Conservation (phyloP, 371 early-diverging fungal genomes). For the Nosema muscidifuracis region DNA sequence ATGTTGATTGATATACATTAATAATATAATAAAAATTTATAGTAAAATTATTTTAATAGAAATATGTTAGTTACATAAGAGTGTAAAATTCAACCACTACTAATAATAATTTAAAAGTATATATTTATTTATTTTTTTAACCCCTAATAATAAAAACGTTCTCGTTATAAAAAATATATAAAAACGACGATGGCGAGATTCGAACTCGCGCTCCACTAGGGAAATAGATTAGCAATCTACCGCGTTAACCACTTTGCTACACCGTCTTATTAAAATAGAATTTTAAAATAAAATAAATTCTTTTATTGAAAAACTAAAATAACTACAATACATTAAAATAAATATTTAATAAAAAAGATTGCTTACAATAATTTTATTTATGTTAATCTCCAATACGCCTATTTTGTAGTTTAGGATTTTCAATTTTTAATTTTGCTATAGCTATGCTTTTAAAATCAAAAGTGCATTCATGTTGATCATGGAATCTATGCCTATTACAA, state of each 20-base stretch:
- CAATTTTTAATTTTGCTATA: conserved; percentile 49
- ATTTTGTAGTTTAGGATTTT: conserved; percentile 60
- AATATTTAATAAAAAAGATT: neutral
- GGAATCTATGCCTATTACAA: conserved; percentile 61
- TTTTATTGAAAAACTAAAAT: too few species aligned
- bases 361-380: neutral
- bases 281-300: neutral
- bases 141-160: too few species aligned
- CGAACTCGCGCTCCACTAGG: conserved; percentile 72
- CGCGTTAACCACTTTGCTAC: conserved; percentile 78
- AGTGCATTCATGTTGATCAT: conserved; percentile 63
- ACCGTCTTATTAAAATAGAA: conserved; percentile 50
- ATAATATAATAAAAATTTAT: too few species aligned
- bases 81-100: too few species aligned
- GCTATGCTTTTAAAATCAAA: conserved; percentile 60
- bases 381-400: conserved; percentile 45
- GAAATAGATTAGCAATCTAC: conserved; percentile 72
- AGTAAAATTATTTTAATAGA: too few species aligned
- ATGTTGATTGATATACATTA: too few species aligned
- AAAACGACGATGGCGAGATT: conserved; percentile 69
- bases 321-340: too few species aligned
- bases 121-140: too few species aligned
- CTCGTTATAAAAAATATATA: conserved; percentile 7
- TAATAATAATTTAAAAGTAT: too few species aligned
- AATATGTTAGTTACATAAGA: too few species aligned